Conservation (phyloP, 306 rosid species). For the Pyrus pyrifolia region DNA sequence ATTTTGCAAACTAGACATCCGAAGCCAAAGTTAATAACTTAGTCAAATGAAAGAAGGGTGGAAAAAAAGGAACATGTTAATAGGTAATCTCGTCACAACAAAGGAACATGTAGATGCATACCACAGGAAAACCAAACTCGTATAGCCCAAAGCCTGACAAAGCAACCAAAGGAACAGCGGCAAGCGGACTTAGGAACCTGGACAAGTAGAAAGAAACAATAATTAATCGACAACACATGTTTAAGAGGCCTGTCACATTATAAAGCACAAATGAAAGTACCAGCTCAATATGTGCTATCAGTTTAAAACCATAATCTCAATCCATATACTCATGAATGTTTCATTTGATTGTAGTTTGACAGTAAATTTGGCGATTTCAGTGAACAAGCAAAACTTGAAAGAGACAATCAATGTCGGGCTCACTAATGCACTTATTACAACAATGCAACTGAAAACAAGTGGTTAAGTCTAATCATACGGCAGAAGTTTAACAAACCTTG, state of each 20-base stretch:
- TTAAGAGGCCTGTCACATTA: neutral
- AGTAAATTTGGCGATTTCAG: neutral
- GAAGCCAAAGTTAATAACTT: constrained; percentile 5
- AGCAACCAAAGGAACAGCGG: constrained; percentile 86
- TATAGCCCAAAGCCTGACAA: constrained; percentile 85
- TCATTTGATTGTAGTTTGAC: neutral
- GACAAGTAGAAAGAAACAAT: constrained; percentile 14
- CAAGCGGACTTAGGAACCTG: constrained; percentile 85
- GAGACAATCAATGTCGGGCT: neutral
- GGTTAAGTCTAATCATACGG: neutral
- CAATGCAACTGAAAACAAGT: neutral
- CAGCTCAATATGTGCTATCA: neutral
- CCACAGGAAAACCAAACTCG: constrained; percentile 86
- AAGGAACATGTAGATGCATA: constrained; percentile 25
- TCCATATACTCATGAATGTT: neutral
- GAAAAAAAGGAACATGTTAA: neutral
- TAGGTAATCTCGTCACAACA: neutral
- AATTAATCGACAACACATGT: constrained; percentile 6
- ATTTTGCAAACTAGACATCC: constrained; percentile 63
- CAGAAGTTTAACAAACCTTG: constrained; percentile 44
- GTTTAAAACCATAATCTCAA: neutral
- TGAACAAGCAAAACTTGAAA: neutral
- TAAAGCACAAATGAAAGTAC: neutral
- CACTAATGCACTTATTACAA: neutral
- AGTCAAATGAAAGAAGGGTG: neutral